Evolutionary conservation across 805 yeast genomes (phyloP).

Genomic region (Yarrowia sp.): DNA sequence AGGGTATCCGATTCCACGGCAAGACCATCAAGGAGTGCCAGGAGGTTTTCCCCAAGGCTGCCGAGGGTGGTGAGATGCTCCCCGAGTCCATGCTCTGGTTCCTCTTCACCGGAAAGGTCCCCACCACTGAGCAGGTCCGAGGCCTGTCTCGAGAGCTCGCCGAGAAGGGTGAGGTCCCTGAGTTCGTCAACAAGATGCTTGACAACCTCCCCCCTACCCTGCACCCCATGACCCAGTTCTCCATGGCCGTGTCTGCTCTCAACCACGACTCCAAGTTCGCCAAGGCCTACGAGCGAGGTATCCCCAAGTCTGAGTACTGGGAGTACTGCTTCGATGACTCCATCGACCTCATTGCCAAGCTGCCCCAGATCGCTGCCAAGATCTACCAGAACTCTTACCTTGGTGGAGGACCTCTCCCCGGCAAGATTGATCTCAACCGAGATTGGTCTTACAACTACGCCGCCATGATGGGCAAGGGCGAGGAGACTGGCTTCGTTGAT

Average conservation of each 20-base stretch:
- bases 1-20: slow-evolving; percentile 78
- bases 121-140: slow-evolving; percentile 65
- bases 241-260: slow-evolving; percentile 76
- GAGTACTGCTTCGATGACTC: slow-evolving; percentile 77
- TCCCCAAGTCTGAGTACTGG: slow-evolving; percentile 79
- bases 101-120: slow-evolving; percentile 77
- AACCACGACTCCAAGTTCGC: slow-evolving; percentile 81
- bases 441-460: slow-evolving; percentile 71
- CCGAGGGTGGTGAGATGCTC: slow-evolving; percentile 52
- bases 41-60: slow-evolving; percentile 55
- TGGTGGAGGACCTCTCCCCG: slow-evolving; percentile 60
- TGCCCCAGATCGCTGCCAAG: slow-evolving; percentile 76
- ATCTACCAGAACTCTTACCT: slow-evolving; percentile 76
- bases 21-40: slow-evolving; percentile 71
- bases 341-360: slow-evolving; percentile 72
- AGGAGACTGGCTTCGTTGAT: slow-evolving; percentile 67
- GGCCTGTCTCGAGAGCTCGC: slow-evolving; percentile 74
- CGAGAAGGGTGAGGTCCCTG: slow-evolving; percentile 72
- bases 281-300: slow-evolving; percentile 82
- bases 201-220: slow-evolving; percentile 71
- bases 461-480: slow-evolving; percentile 57
- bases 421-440: slow-evolving; percentile 36
- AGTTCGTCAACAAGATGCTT: slow-evolving; percentile 67
- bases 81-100: slow-evolving; percentile 86
- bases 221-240: slow-evolving; percentile 89